Evolutionary conservation across 1,284 basidiomycete genomes (phyloP), one percentile per base, ranked within the genome.

Genomic region (Psilocybe mexicana): DNA sequence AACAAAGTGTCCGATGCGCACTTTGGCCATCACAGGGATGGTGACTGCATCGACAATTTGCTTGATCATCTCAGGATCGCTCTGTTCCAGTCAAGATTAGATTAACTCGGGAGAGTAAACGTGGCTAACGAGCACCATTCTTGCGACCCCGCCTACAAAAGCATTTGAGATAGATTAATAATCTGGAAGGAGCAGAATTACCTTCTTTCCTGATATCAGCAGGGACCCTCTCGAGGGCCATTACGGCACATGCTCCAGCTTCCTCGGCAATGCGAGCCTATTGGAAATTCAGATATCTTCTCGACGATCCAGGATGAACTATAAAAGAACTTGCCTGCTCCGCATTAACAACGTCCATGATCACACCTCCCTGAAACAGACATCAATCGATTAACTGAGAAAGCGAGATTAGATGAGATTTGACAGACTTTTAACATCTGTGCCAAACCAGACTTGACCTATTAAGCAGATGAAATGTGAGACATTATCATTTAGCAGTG

Each of bases 41-140:
- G 93, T 95, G 47, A 96, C 93, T 30, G 92, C 86, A 57, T 88
- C 90, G 65, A 94, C 90, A 74, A 98, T 98, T 71, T 92, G 85
- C 75, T 98, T 98, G 81, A 99, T 98, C 91, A 98, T 94, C 59
- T 86, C 81, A 8, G 96, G 96, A 77, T 98, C 96, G 70, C 92
- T 94, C 93, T 94, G 68, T 56, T 50, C 43, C 18, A 42, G 18
- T 50, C 42, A 12, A 33, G 57, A 59, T 64, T 45, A 67, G 57
- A 58, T 64, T 55, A 58, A 67, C 53, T 46, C 52, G 38, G 14
- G 11, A 43, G 40, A 52, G 58, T 35, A 28, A 26, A 40, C 14
- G 50, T 14, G 35, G 42, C 30, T 7, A 56, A 51, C 28, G 45
- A 81, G 65, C 67, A 93, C 93, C 95, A 98, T 97, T 61, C 95